These are phyloP conservation scores for Rosa hybrid DNA, from an alignment of 331 rosid species.

Conservation along the genomic window DNA sequence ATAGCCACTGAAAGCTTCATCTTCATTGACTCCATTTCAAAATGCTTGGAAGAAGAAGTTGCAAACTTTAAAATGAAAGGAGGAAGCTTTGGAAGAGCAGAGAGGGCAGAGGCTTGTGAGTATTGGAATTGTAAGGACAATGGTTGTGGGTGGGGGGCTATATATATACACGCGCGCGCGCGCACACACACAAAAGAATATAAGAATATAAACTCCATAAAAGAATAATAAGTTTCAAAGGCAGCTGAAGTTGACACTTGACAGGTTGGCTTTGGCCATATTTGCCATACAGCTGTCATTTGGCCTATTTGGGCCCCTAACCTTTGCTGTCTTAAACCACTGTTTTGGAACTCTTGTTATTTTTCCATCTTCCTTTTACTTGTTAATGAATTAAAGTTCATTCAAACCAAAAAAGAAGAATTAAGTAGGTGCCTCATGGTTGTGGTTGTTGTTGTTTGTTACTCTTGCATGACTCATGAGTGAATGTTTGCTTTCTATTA, in stretches of 20 bases:
- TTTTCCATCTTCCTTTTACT: background rate
- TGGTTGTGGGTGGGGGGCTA: background rate
- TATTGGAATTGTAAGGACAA: slow-evolving; percentile 5
- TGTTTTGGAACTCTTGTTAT: slow-evolving; percentile 23
- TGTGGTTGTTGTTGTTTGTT: slow-evolving; percentile 8
- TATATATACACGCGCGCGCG: slow-evolving; percentile 2
- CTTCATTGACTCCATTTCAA: slow-evolving; percentile 45
- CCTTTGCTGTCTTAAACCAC: slow-evolving; percentile 36
- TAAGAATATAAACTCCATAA: background rate
- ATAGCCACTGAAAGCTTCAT: slow-evolving; percentile 36
- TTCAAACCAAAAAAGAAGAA: background rate
- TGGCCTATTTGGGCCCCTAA: slow-evolving; percentile 15
- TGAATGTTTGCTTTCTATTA: slow-evolving; percentile 12
- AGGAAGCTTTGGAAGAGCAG: slow-evolving; percentile 16
- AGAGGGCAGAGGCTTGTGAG: background rate
- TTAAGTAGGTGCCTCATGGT: background rate
- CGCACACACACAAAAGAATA: too few relatives aligned
- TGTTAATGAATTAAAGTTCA: background rate
- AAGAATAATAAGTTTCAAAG: background rate
- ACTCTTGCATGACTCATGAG: background rate
- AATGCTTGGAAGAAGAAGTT: background rate
- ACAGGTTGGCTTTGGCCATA: slow-evolving; percentile 32
- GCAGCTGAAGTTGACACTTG: slow-evolving; percentile 8
- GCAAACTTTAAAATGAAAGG: slow-evolving; percentile 1
- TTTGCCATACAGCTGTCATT: slow-evolving; percentile 37